A percentile compares a stretch with the other conserved stretches of the same genome.
Evolutionary conservation across 2,329 filamentous ascomycete genomes (phyloP).

Genomic region (Talaromyces sp.): DNA sequence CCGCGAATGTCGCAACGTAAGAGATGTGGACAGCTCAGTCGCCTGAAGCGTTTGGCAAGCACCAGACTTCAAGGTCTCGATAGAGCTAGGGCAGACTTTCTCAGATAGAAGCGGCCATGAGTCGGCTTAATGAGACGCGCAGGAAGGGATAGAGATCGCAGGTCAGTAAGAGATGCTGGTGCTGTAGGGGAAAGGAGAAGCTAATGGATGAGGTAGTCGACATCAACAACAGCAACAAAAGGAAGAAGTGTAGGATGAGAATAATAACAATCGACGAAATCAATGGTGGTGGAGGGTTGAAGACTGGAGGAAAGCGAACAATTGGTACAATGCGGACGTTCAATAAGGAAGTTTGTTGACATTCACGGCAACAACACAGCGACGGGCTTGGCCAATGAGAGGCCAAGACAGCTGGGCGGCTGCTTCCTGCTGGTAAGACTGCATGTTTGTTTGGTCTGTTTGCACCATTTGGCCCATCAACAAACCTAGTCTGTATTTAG

Average conservation of each 20-base stretch:
- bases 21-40: constrained; percentile 3
- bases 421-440: not conserved
- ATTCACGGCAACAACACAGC: constrained; percentile 4
- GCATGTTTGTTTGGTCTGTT: constrained; percentile 9
- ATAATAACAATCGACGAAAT: not conserved
- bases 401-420: not conserved
- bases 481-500: constrained; percentile 21
- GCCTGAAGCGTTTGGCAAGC: constrained; percentile 1
- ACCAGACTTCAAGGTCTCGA: constrained; percentile 5
- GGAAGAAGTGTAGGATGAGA: not conserved
- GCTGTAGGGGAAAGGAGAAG: constrained; percentile 8
- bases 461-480: constrained; percentile 18
- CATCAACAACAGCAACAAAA: constrained; percentile 15
- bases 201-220: constrained; percentile 18
- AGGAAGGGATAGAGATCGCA: constrained; percentile 18
- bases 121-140: constrained; percentile 9
- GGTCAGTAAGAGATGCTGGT: constrained; percentile 14
- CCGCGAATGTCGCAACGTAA: not conserved
- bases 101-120: constrained; percentile 13
- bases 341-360: constrained; percentile 16
- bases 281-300: constrained; percentile 15
- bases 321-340: not conserved
- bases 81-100: not conserved
- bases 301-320: constrained; percentile 18
- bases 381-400: constrained; percentile 7